These are phyloP conservation scores for Lachancea thermotolerans DNA, from an alignment of 805 yeast genomes.

Conservation along the genomic window DNA sequence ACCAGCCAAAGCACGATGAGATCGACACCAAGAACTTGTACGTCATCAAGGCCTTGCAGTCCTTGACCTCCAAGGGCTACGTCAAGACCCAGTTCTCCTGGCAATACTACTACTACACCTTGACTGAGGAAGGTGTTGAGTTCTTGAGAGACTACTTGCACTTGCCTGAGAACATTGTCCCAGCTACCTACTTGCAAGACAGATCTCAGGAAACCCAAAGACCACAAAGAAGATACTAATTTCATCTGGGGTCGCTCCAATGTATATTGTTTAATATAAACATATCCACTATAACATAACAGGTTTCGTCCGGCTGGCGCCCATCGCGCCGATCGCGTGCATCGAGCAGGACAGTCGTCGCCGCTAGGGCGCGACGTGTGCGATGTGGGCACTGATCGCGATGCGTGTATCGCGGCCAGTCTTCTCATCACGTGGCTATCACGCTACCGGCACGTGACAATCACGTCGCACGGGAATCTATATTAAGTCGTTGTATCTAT, in stretches of 20 bases:
- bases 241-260: neutral
- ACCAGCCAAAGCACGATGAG: conserved; percentile 96
- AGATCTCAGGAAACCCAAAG: conserved; percentile 70
- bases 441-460: too few species aligned
- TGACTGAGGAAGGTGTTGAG: conserved; percentile 99
- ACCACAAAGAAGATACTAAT: conserved; percentile 40
- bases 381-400: too few species aligned
- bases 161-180: conserved; percentile 98
- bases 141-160: conserved; percentile 96
- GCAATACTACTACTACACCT: conserved; percentile 99
- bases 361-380: too few species aligned
- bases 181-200: conserved; percentile 94
- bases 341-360: too few species aligned
- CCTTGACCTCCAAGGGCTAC: conserved; percentile 96
- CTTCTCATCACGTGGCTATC: too few species aligned
- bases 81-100: conserved; percentile 99
- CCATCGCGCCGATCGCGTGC: too few species aligned
- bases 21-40: conserved; percentile 96
- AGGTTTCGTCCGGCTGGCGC: neutral
- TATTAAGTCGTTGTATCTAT: too few species aligned
- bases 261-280: conserved; percentile 1
- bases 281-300: neutral
- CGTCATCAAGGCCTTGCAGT: conserved; percentile 98
- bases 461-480: too few species aligned
- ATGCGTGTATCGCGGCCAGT: too few species aligned